Conservation (phyloP, 805 yeast species). For the Lipomyces japonicus region DNA sequence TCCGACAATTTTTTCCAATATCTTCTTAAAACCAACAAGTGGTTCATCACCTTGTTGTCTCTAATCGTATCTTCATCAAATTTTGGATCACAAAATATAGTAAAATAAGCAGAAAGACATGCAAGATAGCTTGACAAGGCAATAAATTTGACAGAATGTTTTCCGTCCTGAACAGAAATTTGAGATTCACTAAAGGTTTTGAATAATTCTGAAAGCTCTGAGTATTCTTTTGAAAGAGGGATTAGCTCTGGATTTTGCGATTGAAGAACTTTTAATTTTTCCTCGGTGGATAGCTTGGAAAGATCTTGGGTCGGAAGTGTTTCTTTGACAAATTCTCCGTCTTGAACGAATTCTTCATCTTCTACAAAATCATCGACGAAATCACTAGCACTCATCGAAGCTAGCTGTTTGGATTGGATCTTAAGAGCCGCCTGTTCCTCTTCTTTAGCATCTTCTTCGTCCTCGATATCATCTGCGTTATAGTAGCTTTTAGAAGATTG, state of each 20-base stretch:
- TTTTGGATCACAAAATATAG: slow-evolving; percentile 60
- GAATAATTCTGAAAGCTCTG: slow-evolving; percentile 44
- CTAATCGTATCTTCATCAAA: slow-evolving; percentile 58
- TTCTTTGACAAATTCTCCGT: slow-evolving; percentile 32
- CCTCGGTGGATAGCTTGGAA: slow-evolving; percentile 49
- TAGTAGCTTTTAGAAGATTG: slow-evolving; percentile 35
- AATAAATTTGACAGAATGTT: slow-evolving; percentile 48
- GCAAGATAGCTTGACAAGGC: slow-evolving; percentile 80
- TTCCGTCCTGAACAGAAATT: slow-evolving; percentile 5
- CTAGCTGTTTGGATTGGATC: slow-evolving; percentile 75
- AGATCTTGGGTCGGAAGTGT: slow-evolving; percentile 45
- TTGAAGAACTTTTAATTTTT: slow-evolving; percentile 52
- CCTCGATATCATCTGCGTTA: slow-evolving; percentile 46
- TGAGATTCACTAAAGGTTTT: slow-evolving; percentile 29
- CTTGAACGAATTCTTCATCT: slow-evolving; percentile 58
- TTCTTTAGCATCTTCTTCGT: slow-evolving; percentile 70
- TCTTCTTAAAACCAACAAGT: slow-evolving; percentile 74
- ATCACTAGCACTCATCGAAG: slow-evolving; percentile 71
- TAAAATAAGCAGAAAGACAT: slow-evolving; percentile 71
- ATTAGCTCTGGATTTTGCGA: slow-evolving; percentile 77
- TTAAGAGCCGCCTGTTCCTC: slow-evolving; percentile 85
- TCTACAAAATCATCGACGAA: slow-evolving; percentile 71
- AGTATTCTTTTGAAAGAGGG: slow-evolving; percentile 66
- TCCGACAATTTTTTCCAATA: slow-evolving; percentile 58
- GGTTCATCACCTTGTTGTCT: slow-evolving; percentile 86